Base-by-base conservation (phyloP, 1,284 basidiomycete genomes). In the Fistulinella cinereoalba region DNA sequence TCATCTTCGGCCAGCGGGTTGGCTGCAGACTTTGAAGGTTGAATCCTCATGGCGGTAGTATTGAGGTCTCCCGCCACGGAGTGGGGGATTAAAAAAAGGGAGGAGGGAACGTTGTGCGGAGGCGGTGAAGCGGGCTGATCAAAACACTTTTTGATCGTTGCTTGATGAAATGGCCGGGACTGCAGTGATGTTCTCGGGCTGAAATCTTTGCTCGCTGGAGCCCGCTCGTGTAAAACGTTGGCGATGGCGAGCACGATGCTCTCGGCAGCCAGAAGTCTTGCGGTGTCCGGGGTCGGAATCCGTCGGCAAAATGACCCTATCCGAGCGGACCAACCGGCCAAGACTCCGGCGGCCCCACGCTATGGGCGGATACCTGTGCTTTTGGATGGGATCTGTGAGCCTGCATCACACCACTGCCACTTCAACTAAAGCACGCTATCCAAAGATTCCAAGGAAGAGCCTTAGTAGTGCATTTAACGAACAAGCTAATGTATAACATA, bases 1-100 rank as follows among this genome's bases (percentile, higher is more conserved):
- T 60, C 63, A 38, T 68, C 62, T 34, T 66, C 57, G 41, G 61
- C 47, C 18, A 50, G 49, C 29, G 62, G 41, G 33, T 56, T 66
- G 18, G 50, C 44, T 31, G 44, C 38, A 40, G 59, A 43, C 16
- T 38, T 44, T 12, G 42, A 53, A 25, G 51, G 32, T 27, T 56
- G 64, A 18, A 60, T 43, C 40, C 51, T 52, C 47, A n/a, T 42
- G 6, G 37, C 22, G 36, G 38, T 18, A 24, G 27, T 23, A 31
- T 47, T 18, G 42, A 42, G 15, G 15, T n/a, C 38, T 40, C 38
- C 25, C 21, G 41, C n/a, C n/a, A n/a, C n/a, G n/a, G n/a, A n/a
- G n/a, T n/a, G n/a, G n/a, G n/a, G n/a, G n/a, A n/a, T n/a, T n/a
- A n/a, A n/a, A 18, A 25, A 33, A 16, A 36, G 16, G 25, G 25